These are phyloP conservation scores for Auriscalpium orientale DNA, from an alignment of 768 basidiomycete species.

Conservation along the genomic window DNA sequence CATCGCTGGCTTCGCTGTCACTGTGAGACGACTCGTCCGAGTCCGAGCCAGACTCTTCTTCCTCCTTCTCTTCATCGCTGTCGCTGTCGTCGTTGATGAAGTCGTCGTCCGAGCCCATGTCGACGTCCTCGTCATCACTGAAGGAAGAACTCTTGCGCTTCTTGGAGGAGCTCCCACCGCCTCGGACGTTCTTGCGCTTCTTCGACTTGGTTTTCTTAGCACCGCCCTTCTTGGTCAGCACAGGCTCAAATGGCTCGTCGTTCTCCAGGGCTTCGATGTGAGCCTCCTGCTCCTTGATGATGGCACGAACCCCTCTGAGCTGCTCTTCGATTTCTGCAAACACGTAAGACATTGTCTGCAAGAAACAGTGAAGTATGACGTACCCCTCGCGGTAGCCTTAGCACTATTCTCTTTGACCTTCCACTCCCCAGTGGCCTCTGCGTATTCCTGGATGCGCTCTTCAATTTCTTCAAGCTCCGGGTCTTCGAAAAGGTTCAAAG, in stretches of 20 bases:
- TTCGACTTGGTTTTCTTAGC: constrained; percentile 14
- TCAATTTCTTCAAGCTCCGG: constrained; percentile 44
- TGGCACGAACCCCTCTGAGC: constrained; percentile 32
- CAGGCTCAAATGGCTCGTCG: constrained; percentile 36
- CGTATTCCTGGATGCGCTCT: constrained; percentile 32
- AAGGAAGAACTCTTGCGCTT: constrained; percentile 27
- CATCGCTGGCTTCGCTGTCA: constrained; percentile 21
- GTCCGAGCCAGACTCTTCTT: constrained; percentile 11
- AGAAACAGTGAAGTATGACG: not conserved
- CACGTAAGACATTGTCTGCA: not conserved
- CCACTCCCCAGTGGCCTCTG: constrained; percentile 27
- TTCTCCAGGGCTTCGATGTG: constrained; percentile 41
- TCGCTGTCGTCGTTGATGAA: constrained; percentile 17
- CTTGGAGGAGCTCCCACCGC: constrained; percentile 38
- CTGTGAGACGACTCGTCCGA: constrained; percentile 17
- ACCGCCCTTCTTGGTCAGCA: constrained; percentile 28
- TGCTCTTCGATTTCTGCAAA: constrained; percentile 32
- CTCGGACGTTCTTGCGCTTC: constrained; percentile 44
- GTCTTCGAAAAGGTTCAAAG: constrained; percentile 45
- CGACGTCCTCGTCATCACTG: constrained; percentile 30
- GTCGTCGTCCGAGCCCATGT: constrained; percentile 19
- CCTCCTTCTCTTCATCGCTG: constrained; percentile 12
- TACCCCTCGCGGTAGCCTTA: constrained; percentile 38
- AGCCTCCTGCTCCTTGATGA: constrained; percentile 31
- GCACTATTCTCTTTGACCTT: constrained; percentile 36